phyloP scores from a whole-genome alignment of 2,329 filamentous ascomycete genomes.

The Fusarium neocosmosporiellum region DNA sequence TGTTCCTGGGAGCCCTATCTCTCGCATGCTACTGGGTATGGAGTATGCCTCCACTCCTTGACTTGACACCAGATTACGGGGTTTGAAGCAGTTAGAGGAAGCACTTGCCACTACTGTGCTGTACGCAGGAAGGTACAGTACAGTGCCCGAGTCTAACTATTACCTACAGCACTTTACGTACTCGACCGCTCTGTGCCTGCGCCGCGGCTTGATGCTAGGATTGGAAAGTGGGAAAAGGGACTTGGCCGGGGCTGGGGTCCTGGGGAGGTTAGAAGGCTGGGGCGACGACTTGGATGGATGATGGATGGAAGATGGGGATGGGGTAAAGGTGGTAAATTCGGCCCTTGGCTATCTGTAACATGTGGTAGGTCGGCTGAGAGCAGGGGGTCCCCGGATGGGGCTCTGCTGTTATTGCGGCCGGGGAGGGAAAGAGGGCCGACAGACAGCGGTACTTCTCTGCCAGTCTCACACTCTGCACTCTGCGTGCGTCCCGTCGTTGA shows the following conservation, averaged over 20 bases:
- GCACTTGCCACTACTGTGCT: background rate
- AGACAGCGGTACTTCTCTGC: constrained; percentile 6
- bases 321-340: constrained; percentile 38
- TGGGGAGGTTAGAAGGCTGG: constrained; percentile 34
- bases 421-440: constrained; percentile 28
- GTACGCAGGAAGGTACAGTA: background rate
- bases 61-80: constrained; percentile 37
- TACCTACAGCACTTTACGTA: constrained; percentile 24
- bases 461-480: too few species aligned
- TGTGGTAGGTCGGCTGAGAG: constrained; percentile 33
- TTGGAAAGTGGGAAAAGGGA: constrained; percentile 33
- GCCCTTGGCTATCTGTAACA: constrained; percentile 37
- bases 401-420: constrained; percentile 38
- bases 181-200: constrained; percentile 20
- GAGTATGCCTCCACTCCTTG: constrained; percentile 35
- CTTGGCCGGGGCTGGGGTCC: constrained; percentile 37
- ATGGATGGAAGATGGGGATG: constrained; percentile 34
- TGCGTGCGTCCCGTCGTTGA: too few species aligned
- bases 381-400: constrained; percentile 40
- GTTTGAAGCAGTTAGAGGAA: constrained; percentile 31
- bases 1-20: constrained; percentile 28
- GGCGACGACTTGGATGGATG: constrained; percentile 9
- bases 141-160: constrained; percentile 1
- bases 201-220: constrained; percentile 25
- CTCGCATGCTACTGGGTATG: constrained; percentile 23